Conservation (phyloP, 2,329 filamentous ascomycete species). For the Colletotrichum euphorbiae region DNA sequence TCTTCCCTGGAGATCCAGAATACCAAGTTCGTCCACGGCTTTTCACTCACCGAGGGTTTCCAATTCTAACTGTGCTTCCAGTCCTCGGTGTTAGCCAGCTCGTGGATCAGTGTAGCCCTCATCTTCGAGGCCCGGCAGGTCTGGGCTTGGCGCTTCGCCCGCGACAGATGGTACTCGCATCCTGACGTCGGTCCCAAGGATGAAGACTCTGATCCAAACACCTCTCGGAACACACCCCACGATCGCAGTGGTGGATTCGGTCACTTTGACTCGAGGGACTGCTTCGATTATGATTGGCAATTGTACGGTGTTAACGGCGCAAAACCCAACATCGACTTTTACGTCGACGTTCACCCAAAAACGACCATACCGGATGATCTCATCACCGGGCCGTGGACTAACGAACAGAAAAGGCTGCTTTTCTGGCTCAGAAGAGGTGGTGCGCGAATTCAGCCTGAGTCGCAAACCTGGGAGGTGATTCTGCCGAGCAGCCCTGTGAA, state of each 20-base stretch:
- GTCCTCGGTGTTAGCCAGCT: constrained; percentile 57
- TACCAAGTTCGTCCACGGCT: constrained; percentile 54
- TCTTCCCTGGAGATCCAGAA: constrained; percentile 51
- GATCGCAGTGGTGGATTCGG: constrained; percentile 43
- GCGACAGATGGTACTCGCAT: constrained; percentile 50
- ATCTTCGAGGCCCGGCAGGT: constrained; percentile 61
- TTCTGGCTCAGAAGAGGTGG: constrained; percentile 60
- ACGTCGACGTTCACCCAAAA: constrained; percentile 53
- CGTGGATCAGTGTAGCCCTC: constrained; percentile 58
- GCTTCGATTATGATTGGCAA: constrained; percentile 53
- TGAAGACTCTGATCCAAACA: constrained; percentile 39
- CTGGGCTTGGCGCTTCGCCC: constrained; percentile 57
- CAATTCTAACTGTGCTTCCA: constrained; percentile 42
- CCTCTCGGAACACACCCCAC: constrained; percentile 34
- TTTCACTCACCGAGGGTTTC: too few relatives aligned
- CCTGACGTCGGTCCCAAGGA: constrained; percentile 21
- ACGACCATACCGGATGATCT: constrained; percentile 55
- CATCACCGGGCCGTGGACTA: constrained; percentile 56
- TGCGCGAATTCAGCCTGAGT: constrained; percentile 45
- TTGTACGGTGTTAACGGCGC: constrained; percentile 23
- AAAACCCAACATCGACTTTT: constrained; percentile 32
- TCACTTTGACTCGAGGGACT: constrained; percentile 49
- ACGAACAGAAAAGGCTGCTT: constrained; percentile 53
- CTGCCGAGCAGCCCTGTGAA: background rate
- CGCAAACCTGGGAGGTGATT: constrained; percentile 54